Base-by-base conservation (phyloP, 208 protist species). In the Leishmania gerbilli region DNA sequence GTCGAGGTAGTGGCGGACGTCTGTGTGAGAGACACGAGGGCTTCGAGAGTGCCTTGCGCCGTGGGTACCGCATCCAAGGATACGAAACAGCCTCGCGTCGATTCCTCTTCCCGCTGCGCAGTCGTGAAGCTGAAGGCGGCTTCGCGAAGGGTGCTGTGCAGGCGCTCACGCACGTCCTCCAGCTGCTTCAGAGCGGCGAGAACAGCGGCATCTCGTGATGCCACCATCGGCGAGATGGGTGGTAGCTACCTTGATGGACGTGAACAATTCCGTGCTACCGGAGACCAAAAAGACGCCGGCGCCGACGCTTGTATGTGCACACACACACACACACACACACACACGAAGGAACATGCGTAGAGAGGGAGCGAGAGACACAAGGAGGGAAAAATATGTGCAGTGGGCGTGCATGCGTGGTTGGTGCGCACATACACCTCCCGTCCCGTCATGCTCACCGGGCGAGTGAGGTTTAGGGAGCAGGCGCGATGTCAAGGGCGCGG, bases 101-200 rank as follows among this genome's bases (percentile, higher is more conserved):
- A 49, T 47, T 95, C 93, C 84, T 93, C 90, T n/a, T 85, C 79
- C 3, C 84, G 76, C 71, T 91, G 90, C 5, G 90, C 84, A 6
- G 24, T 74, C 62, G 82, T 88, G 21, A 90, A 85, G 60, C 69
- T 64, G 79, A 96, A 94, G 76, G 84, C 82, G 34, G 93, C 90
- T 47, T 85, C 82, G 15, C 89, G 89, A 17, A 96, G 82, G 17
- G 85, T 40, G 34, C 62, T 62, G 79, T 96, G 93, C 27, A 96
- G 89, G 3, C 56, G 45, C 11, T 64, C 62, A 0, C 93, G 87
- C n/a, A 55, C 71, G 0, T 17, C 65, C 71, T 96, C 93, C 13
- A 95, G 79, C 21, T 55, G 8, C 74, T 80, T 86, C 9, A 95
- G 83, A 1, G 83, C 83, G 1, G 21, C 62, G 8, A 92, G 76